These are phyloP conservation scores for Astrocystis sublimbata DNA, from an alignment of 495 filamentous ascomycete species.

Conservation along the genomic window DNA sequence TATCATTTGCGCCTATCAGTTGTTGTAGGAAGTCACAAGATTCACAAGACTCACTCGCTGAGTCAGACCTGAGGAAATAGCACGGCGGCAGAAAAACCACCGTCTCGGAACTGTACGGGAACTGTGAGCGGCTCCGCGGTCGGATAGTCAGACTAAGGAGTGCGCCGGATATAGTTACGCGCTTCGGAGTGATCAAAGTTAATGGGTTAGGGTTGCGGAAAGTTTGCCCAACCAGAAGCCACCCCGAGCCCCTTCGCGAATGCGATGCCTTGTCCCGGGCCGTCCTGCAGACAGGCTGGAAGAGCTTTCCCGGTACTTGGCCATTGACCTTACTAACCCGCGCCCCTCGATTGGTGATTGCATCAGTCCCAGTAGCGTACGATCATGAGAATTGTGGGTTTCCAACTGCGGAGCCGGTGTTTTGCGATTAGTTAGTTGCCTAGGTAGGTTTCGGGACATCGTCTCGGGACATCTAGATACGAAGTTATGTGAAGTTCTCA, in stretches of 20 bases:
- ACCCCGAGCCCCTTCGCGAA: too few species aligned
- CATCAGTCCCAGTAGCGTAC: background rate
- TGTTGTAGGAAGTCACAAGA: too few species aligned
- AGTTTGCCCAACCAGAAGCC: slow-evolving; percentile 3
- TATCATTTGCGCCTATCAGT: too few species aligned
- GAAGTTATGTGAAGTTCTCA: background rate
- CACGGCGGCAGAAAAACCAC: background rate
- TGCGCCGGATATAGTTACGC: slow-evolving; percentile 6
- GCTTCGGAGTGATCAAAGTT: background rate
- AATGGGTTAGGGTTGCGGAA: background rate
- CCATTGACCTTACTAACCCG: slow-evolving; percentile 6
- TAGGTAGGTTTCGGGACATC: too few species aligned
- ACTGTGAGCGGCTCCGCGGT: slow-evolving; percentile 11
- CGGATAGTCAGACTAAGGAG: background rate
- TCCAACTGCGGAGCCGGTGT: slow-evolving; percentile 1
- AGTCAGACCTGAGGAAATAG: too few species aligned
- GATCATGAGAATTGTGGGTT: slow-evolving; percentile 3
- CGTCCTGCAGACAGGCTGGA: background rate
- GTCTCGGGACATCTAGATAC: background rate
- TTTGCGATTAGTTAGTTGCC: background rate
- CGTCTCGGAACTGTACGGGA: slow-evolving; percentile 12
- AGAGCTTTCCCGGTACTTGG: slow-evolving; percentile 3
- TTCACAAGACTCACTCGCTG: too few species aligned
- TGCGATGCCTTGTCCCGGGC: background rate
- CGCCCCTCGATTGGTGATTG: too few species aligned